Conservation (phyloP, 345 rosid genomes). For the Citrus glauca region DNA sequence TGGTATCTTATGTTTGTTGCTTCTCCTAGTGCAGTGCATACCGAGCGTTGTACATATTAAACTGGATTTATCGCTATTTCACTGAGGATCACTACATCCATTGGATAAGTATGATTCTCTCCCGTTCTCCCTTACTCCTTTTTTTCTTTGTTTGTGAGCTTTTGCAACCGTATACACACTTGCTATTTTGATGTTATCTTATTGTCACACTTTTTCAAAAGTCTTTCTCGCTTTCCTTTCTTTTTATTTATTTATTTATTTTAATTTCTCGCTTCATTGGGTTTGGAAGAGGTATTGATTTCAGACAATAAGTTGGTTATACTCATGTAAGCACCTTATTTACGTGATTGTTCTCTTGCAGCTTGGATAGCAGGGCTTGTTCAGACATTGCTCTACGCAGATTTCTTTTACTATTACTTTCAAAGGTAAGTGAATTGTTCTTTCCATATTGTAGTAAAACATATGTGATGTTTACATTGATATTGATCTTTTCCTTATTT, state of each 20-base stretch:
- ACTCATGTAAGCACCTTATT: not conserved
- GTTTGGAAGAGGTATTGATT: not conserved
- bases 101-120: constrained; percentile 67
- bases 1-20: not conserved
- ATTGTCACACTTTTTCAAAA: not conserved
- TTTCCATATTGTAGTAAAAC: not conserved
- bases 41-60: constrained; percentile 62
- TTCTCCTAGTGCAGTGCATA: constrained; percentile 50
- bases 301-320: not conserved
- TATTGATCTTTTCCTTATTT: not conserved
- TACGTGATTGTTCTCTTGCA: constrained; percentile 19
- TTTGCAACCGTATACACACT: not conserved
- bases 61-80: constrained; percentile 79
- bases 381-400: constrained; percentile 74
- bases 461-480: not conserved
- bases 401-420: constrained; percentile 80
- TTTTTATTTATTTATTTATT: no score
- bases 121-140: not conserved
- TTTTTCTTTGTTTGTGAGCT: not conserved
- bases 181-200: not conserved
- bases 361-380: constrained; percentile 75
- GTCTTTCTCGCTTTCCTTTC: not conserved
- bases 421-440: constrained; percentile 37
- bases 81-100: constrained; percentile 64
- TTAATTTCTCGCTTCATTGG: not conserved